Conservation (phyloP, 495 filamentous ascomycete genomes). For the Annulohypoxylon nitens region DNA sequence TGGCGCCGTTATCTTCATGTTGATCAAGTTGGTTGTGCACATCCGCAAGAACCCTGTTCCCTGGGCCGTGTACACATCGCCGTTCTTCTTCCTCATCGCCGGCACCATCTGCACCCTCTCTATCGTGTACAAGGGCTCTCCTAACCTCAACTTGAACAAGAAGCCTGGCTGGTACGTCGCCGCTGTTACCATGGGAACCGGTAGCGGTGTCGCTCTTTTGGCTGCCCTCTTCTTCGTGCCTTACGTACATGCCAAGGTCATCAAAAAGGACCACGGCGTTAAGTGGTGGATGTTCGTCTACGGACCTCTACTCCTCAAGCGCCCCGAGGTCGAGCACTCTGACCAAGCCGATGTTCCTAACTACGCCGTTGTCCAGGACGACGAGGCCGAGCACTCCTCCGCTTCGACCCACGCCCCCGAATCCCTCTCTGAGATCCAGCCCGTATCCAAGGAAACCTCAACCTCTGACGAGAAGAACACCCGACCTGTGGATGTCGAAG, state of each 20-base stretch:
- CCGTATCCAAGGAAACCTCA: conserved; percentile 7
- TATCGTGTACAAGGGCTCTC: conserved; percentile 75
- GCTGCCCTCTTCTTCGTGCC: conserved; percentile 72
- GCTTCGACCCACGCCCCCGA: conserved; percentile 33
- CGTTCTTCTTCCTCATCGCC: conserved; percentile 71
- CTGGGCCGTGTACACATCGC: conserved; percentile 69
- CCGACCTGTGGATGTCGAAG: conserved; percentile 60
- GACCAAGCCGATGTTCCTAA: conserved; percentile 58
- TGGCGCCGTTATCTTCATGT: conserved; percentile 69
- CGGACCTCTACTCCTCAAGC: conserved; percentile 67
- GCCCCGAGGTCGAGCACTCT: conserved; percentile 57
- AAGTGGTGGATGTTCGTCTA: conserved; percentile 66
- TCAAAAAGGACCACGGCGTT: conserved; percentile 67
- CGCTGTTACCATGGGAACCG: conserved; percentile 67
- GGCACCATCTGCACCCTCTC: conserved; percentile 70
- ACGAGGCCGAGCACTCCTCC: conserved; percentile 35
- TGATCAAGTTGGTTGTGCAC: conserved; percentile 71
- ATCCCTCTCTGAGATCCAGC: conserved; percentile 33
- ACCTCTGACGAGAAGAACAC: conserved; percentile 60
- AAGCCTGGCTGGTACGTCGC: conserved; percentile 69
- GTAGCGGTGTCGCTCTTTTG: conserved; percentile 64
- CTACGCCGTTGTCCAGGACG: conserved; percentile 53
- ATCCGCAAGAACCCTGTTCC: conserved; percentile 68
- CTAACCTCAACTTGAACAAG: conserved; percentile 66
- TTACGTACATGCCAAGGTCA: conserved; percentile 65